These are phyloP conservation scores for Hypholoma fasciculare DNA, from an alignment of 768 basidiomycete genomes.

Conservation along the genomic window DNA sequence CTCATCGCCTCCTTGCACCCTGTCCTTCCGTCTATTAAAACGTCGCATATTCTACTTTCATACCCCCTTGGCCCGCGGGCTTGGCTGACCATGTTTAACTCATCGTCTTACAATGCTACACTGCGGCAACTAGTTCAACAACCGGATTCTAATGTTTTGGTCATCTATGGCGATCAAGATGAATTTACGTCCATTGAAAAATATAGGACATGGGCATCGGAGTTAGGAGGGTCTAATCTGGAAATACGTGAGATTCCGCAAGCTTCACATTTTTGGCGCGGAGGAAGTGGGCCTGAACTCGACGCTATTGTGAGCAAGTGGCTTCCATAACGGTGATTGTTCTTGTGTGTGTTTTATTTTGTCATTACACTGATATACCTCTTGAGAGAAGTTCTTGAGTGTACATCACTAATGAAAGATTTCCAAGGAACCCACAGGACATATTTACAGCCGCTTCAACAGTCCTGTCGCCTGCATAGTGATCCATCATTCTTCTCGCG, in stretches of 20 bases:
- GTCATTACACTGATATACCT: too few species aligned
- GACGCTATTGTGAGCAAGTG: conserved; percentile 28
- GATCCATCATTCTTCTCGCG: too few species aligned
- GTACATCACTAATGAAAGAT: too few species aligned
- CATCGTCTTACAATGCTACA: conserved; percentile 50
- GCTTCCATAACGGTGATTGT: conserved; percentile 28
- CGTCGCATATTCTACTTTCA: conserved; percentile 69
- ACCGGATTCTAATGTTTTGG: conserved; percentile 49
- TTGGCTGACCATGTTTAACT: conserved; percentile 69
- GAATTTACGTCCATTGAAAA: conserved; percentile 62
- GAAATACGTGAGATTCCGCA: conserved; percentile 41
- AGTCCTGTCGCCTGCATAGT: too few species aligned
- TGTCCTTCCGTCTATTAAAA: conserved; percentile 46
- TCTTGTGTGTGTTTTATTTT: neutral
- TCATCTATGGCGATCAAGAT: conserved; percentile 69
- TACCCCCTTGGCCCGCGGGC: conserved; percentile 72
- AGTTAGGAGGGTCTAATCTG: conserved; percentile 32
- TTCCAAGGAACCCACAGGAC: too few species aligned
- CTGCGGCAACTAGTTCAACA: conserved; percentile 52
- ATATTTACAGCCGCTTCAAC: too few species aligned
- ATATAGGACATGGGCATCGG: conserved; percentile 57
- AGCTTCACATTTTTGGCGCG: conserved; percentile 72
- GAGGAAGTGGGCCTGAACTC: conserved; percentile 27
- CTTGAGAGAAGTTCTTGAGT: too few species aligned
- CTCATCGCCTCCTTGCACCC: conserved; percentile 71